Evolutionary conservation across 2,329 filamentous ascomycete genomes (phyloP).

Genomic region (Arachnopeziza araneosa): DNA sequence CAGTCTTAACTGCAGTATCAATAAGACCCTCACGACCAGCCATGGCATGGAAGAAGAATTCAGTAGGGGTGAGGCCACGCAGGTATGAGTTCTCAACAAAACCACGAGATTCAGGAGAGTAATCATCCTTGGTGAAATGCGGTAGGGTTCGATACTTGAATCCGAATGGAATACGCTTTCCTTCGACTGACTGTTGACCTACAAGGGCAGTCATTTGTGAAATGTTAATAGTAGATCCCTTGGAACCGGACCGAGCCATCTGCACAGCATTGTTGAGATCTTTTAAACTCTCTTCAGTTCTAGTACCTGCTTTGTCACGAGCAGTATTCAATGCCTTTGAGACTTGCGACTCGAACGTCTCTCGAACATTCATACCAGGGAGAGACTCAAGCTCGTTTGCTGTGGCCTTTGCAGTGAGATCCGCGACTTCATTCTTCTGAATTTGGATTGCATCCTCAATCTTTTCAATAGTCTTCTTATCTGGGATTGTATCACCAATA

Average conservation of each 20-base stretch:
- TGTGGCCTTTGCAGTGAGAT: slow-evolving; percentile 72
- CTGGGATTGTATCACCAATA: slow-evolving; percentile 96
- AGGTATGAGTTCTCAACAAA: slow-evolving; percentile 99
- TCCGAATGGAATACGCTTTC: slow-evolving; percentile 96
- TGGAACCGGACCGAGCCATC: slow-evolving; percentile 95
- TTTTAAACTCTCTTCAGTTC: slow-evolving; percentile 86
- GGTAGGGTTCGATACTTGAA: slow-evolving; percentile 97
- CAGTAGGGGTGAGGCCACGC: slow-evolving; percentile 86
- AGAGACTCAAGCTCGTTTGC: slow-evolving; percentile 84
- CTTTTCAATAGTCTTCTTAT: slow-evolving; percentile 74
- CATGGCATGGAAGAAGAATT: slow-evolving; percentile 99
- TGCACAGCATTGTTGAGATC: slow-evolving; percentile 94
- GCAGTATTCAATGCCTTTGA: slow-evolving; percentile 90
- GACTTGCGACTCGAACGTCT: slow-evolving; percentile 96
- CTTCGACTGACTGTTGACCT: slow-evolving; percentile 96
- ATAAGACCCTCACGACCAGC: slow-evolving; percentile 99
- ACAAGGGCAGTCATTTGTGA: slow-evolving; percentile 99
- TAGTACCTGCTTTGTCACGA: slow-evolving; percentile 92
- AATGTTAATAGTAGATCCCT: slow-evolving; percentile 98
- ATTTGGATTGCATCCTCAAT: slow-evolving; percentile 77
- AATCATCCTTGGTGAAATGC: slow-evolving; percentile 99
- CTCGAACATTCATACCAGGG: slow-evolving; percentile 96
- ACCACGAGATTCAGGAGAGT: slow-evolving; percentile 91
- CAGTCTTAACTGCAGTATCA: slow-evolving; percentile 98
- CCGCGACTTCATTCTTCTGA: slow-evolving; percentile 75